These are phyloP conservation scores for Metarhizium robertsii DNA, from an alignment of 2,329 filamentous ascomycete species.

Conservation along the genomic window DNA sequence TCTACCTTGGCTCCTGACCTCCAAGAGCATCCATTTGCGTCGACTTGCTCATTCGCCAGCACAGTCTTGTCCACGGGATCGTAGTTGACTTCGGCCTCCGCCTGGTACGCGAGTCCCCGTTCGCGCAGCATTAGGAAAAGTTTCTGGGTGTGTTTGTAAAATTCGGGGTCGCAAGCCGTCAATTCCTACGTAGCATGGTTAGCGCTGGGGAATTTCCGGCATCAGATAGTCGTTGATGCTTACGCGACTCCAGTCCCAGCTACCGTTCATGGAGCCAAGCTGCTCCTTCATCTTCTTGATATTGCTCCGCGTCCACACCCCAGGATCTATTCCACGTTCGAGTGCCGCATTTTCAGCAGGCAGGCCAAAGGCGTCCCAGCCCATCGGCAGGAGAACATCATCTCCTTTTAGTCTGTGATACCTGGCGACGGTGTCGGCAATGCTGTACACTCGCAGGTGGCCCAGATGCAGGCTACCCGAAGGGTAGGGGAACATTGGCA, in stretches of 20 bases:
- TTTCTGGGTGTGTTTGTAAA: slow-evolving; percentile 84
- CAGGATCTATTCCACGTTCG: slow-evolving; percentile 69
- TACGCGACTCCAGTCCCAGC: slow-evolving; percentile 77
- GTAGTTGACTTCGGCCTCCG: slow-evolving; percentile 79
- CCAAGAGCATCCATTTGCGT: slow-evolving; percentile 77
- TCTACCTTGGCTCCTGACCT: slow-evolving; percentile 78
- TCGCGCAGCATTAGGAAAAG: slow-evolving; percentile 72
- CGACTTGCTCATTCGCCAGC: slow-evolving; percentile 88
- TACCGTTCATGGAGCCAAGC: slow-evolving; percentile 67
- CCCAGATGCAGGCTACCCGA: slow-evolving; percentile 81
- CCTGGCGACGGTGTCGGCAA: slow-evolving; percentile 75
- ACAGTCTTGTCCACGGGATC: slow-evolving; percentile 86
- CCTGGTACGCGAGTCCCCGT: slow-evolving; percentile 71
- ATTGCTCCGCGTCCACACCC: slow-evolving; percentile 69
- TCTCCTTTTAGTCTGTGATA: slow-evolving; percentile 67
- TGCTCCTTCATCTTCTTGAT: slow-evolving; percentile 81
- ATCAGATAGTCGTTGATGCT: slow-evolving; percentile 21
- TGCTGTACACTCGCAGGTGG: slow-evolving; percentile 81
- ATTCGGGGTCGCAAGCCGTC: slow-evolving; percentile 72
- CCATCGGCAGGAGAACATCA: slow-evolving; percentile 78
- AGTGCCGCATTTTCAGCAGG: slow-evolving; percentile 89
- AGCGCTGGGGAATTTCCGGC: neutral
- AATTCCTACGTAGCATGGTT: slow-evolving; percentile 50
- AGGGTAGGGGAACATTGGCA: slow-evolving; percentile 92
- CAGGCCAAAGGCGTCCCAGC: slow-evolving; percentile 87